Evolutionary conservation across 441 rosid species (phyloP).

Genomic region (Populus hybrid): DNA sequence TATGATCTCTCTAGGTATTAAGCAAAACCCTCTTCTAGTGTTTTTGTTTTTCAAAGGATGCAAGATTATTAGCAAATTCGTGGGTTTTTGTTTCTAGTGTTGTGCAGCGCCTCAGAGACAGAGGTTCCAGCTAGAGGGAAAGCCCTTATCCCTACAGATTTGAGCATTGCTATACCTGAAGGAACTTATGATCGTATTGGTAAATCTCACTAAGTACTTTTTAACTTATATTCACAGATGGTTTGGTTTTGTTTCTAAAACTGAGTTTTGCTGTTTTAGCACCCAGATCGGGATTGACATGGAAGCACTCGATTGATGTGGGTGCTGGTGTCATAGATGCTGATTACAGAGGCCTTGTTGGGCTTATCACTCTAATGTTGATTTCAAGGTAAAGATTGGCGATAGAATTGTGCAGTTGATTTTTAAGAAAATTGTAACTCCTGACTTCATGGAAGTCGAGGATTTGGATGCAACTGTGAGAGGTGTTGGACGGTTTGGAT

Average conservation of each 20-base stretch:
- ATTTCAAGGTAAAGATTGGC: slow-evolving; percentile 48
- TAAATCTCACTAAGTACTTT: background rate
- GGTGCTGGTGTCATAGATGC: slow-evolving; percentile 87
- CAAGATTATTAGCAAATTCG: no score
- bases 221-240: background rate
- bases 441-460: no score
- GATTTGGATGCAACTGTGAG: no score
- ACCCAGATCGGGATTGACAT: slow-evolving; percentile 74
- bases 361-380: slow-evolving; percentile 69
- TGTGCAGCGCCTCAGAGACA: slow-evolving; percentile 46
- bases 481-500: no score
- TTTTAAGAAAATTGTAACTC: no score
- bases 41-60: no score
- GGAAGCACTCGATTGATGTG: slow-evolving; percentile 78
- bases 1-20: slow-evolving; percentile 73
- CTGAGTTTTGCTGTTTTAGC: slow-evolving; percentile 24
- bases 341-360: slow-evolving; percentile 72
- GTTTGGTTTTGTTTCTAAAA: background rate
- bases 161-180: slow-evolving; percentile 68
- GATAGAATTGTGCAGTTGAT: no score
- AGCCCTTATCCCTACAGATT: slow-evolving; percentile 69
- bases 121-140: slow-evolving; percentile 84
- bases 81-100: background rate
- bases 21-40: no score
- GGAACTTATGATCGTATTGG: slow-evolving; percentile 90